Conservation (phyloP, 306 rosid species). For the Ormosia semicastrata region DNA sequence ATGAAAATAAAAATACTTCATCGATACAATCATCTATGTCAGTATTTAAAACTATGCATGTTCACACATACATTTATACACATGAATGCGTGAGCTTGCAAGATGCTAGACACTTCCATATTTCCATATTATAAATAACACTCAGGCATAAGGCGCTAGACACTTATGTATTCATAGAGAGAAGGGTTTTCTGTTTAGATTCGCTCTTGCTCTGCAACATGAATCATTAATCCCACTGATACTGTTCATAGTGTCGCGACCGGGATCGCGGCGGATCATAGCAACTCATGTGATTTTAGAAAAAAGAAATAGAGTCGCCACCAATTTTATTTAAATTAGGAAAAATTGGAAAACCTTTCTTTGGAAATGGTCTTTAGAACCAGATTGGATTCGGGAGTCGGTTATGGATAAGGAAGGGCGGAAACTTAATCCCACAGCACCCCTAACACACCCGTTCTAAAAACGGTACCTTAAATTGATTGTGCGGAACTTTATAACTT, state of each 20-base stretch:
- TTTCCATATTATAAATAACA: neutral
- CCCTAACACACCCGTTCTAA: too few relatives aligned
- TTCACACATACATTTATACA: neutral
- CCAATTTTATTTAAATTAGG: too few relatives aligned
- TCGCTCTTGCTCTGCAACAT: neutral
- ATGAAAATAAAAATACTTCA: conserved; percentile 25
- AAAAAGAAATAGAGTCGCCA: too few relatives aligned
- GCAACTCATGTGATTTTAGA: too few relatives aligned
- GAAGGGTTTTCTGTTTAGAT: neutral
- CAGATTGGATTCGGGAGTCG: too few relatives aligned
- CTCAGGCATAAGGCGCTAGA: conserved; percentile 2
- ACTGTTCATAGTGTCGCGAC: neutral
- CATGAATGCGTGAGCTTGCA: neutral
- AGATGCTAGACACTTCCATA: neutral
- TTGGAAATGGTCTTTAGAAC: too few relatives aligned
- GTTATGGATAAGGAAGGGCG: too few relatives aligned
- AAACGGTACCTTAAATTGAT: too few relatives aligned
- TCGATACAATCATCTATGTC: conserved; percentile 18
- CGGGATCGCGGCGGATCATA: too few relatives aligned
- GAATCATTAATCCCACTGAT: neutral
- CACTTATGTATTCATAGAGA: neutral
- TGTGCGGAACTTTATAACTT: too few relatives aligned
- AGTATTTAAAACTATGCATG: conserved; percentile 2
- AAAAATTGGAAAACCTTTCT: too few relatives aligned
- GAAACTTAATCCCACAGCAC: too few relatives aligned